These are phyloP conservation scores for Oryza glaberrima DNA, from an alignment of 176 grass and related monocot species.

Conservation along the genomic window DNA sequence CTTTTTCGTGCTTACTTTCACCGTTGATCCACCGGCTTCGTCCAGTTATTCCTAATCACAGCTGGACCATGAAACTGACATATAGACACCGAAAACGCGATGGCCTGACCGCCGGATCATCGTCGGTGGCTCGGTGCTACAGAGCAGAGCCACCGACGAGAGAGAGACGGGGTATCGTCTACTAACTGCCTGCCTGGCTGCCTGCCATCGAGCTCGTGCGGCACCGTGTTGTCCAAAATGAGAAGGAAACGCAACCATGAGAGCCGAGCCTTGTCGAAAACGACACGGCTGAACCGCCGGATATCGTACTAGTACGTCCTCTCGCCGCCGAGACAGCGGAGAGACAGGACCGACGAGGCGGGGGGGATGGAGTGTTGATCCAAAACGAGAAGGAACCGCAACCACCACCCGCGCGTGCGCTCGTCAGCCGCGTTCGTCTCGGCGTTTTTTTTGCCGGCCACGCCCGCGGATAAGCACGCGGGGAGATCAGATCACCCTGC, in stretches of 20 bases:
- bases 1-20: too few species aligned
- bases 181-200: too few species aligned
- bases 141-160: neutral
- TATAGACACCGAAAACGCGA: neutral
- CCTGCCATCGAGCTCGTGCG: too few species aligned
- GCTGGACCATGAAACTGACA: too few species aligned
- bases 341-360: neutral
- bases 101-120: too few species aligned
- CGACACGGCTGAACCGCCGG: slow-evolving; percentile 7
- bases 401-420: neutral
- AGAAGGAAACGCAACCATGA: slow-evolving; percentile 5
- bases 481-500: neutral
- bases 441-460: neutral
- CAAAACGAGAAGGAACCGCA: slow-evolving; percentile 27
- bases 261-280: neutral
- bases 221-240: slow-evolving; percentile 5
- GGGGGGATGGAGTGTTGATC: neutral
- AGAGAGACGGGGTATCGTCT: neutral
- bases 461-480: slow-evolving; percentile 22
- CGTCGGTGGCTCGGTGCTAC: neutral
- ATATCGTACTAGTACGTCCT: neutral
- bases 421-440: neutral
- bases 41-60: too few species aligned
- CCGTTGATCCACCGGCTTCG: too few species aligned
- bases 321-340: neutral